phyloP scores from a whole-genome alignment of 2,329 filamentous ascomycete species.

The Arachnomyces sp. region DNA sequence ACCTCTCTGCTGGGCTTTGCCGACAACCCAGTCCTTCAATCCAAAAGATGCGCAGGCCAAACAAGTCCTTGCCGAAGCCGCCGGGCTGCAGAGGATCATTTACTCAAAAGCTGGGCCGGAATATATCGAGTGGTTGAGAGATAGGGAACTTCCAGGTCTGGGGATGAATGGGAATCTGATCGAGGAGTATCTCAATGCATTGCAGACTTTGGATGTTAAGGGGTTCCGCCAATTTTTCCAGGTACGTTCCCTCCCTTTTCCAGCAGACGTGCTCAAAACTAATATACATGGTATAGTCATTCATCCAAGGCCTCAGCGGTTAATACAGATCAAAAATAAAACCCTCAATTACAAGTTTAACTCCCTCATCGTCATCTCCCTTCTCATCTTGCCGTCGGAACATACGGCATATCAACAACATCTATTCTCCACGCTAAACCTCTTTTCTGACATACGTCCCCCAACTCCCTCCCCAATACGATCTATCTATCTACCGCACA shows the following conservation, averaged over 20 bases:
- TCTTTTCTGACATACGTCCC: no score
- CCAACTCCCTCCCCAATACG: no score
- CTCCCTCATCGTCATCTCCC: slow-evolving; percentile 1
- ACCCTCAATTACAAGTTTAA: no score
- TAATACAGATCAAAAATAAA: no score
- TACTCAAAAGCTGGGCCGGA: slow-evolving; percentile 80
- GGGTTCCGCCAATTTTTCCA: slow-evolving; percentile 44
- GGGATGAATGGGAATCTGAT: slow-evolving; percentile 41
- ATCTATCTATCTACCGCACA: slow-evolving; percentile 6
- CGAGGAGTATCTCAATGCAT: slow-evolving; percentile 39
- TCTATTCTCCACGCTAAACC: no score
- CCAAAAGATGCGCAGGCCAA: slow-evolving; percentile 81
- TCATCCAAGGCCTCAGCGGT: slow-evolving; percentile 38
- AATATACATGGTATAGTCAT: slow-evolving; percentile 22
- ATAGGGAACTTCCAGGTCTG: slow-evolving; percentile 39
- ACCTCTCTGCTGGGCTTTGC: slow-evolving; percentile 79
- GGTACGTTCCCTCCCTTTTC: slow-evolving; percentile 20
- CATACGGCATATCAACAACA: no score
- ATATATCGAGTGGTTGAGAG: slow-evolving; percentile 54
- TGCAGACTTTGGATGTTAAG: slow-evolving; percentile 38
- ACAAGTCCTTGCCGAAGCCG: slow-evolving; percentile 82
- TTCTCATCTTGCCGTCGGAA: no score
- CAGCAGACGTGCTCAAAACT: slow-evolving; percentile 2
- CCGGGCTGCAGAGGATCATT: slow-evolving; percentile 77
- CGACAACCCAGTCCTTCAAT: slow-evolving; percentile 70